These are phyloP conservation scores for Ceratobasidium sp. DNA, from an alignment of 1,284 basidiomycete genomes.

Conservation along the genomic window DNA sequence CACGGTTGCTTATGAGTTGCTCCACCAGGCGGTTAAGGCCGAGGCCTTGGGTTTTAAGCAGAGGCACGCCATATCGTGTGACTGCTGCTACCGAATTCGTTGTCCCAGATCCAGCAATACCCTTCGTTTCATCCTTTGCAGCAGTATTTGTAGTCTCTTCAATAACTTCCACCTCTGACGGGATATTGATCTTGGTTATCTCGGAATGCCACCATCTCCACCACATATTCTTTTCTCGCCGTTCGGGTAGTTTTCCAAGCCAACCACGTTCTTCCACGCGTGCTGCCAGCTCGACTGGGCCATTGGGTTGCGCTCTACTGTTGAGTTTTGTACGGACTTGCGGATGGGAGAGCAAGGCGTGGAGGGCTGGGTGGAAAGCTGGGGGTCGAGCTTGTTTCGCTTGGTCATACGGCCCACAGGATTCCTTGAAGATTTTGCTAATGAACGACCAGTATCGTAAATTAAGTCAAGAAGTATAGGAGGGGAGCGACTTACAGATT, in stretches of 20 bases:
- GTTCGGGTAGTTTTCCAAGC: constrained; percentile 32
- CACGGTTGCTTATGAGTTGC: constrained; percentile 45
- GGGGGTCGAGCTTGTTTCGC: constrained; percentile 65
- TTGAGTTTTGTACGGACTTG: constrained; percentile 54
- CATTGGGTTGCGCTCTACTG: constrained; percentile 1
- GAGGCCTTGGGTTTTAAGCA: background rate
- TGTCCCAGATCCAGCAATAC: constrained; percentile 29
- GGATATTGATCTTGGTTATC: constrained; percentile 1
- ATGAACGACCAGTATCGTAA: constrained; percentile 24
- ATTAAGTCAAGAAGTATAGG: constrained; percentile 29
- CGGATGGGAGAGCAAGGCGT: constrained; percentile 63
- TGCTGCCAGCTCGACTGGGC: background rate
- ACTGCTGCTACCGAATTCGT: constrained; percentile 33
- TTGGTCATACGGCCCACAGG: constrained; percentile 58
- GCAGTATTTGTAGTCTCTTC: background rate
- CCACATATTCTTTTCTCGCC: constrained; percentile 28
- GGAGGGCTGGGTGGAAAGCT: constrained; percentile 65
- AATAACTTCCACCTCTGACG: constrained; percentile 12
- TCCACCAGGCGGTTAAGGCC: constrained; percentile 33
- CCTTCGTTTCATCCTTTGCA: constrained; percentile 45
- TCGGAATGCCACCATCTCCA: constrained; percentile 33
- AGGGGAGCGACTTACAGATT: constrained; percentile 69
- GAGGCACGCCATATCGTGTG: background rate
- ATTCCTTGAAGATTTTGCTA: constrained; percentile 28
- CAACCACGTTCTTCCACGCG: constrained; percentile 13